Percentiles rank a stretch among this genome's conserved stretches.
Evolutionary conservation across 1,284 basidiomycete species (phyloP).

Genomic region (Cryptococcus sp.): DNA sequence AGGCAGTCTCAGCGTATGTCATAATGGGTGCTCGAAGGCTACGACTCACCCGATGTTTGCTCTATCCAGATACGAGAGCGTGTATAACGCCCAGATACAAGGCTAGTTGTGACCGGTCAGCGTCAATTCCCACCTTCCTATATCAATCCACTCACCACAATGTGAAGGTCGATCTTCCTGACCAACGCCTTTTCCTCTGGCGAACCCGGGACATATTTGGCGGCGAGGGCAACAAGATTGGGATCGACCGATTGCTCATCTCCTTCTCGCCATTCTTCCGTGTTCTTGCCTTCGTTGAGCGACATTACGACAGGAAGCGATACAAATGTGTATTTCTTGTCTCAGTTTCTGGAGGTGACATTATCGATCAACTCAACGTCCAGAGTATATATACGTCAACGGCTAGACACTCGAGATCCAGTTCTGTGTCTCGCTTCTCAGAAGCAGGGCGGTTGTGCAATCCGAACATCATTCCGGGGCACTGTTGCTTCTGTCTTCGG

Average conservation of each 20-base stretch:
- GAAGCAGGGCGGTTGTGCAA: no score
- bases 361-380: no score
- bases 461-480: neutral
- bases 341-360: no score
- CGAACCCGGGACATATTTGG: slow-evolving; percentile 44
- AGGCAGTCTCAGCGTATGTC: neutral
- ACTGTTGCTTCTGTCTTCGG: neutral
- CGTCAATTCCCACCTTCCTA: no score
- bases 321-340: no score
- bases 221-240: slow-evolving; percentile 31
- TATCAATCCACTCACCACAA: slow-evolving; percentile 18
- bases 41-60: slow-evolving; percentile 45
- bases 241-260: slow-evolving; percentile 8
- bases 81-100: slow-evolving; percentile 50
- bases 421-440: no score
- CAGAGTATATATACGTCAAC: no score
- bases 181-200: slow-evolving; percentile 44
- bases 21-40: neutral
- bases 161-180: slow-evolving; percentile 45
- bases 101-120: slow-evolving; percentile 10
- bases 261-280: slow-evolving; percentile 31
- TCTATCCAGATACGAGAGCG: slow-evolving; percentile 49
- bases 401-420: no score
- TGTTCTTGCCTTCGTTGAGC: slow-evolving; percentile 10
- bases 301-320: no score